phyloP scores from a whole-genome alignment of 2,329 filamentous ascomycete species.

The Beauveria scarabaeidicola region DNA sequence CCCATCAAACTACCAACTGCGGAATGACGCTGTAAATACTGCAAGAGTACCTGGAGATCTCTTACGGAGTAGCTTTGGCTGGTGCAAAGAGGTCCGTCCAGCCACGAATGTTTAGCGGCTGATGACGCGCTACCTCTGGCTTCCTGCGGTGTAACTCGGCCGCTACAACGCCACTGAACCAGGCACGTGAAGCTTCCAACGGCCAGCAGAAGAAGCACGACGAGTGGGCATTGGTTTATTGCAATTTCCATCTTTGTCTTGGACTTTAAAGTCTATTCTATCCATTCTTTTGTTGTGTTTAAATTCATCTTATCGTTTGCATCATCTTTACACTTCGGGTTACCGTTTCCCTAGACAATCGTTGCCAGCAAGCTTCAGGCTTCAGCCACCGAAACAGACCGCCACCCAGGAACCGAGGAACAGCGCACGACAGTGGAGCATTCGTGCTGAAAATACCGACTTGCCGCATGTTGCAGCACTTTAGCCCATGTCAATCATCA shows the following conservation, averaged over 20 bases:
- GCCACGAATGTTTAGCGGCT: slow-evolving; percentile 1
- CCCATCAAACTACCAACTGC: neutral
- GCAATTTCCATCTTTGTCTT: neutral
- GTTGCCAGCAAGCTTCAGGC: neutral
- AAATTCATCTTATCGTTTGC: no score
- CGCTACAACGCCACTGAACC: neutral
- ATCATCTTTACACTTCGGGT: neutral
- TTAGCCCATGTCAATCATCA: neutral
- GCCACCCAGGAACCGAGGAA: slow-evolving; percentile 1
- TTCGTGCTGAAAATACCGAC: neutral
- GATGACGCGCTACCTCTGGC: neutral
- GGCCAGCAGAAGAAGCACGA: neutral
- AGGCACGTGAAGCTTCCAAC: slow-evolving; percentile 1
- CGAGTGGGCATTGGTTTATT: neutral
- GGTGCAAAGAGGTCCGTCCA: no score
- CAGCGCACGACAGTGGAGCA: slow-evolving; percentile 2
- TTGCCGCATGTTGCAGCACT: neutral
- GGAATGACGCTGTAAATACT: neutral
- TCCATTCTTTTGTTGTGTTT: neutral
- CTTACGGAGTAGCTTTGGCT: no score
- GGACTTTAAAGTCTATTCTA: neutral
- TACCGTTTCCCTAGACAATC: neutral
- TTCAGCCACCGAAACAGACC: neutral
- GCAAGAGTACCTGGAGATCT: neutral
- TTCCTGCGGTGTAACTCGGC: neutral